Base-by-base conservation (phyloP, 768 basidiomycete genomes). In the Suillus lakei region DNA sequence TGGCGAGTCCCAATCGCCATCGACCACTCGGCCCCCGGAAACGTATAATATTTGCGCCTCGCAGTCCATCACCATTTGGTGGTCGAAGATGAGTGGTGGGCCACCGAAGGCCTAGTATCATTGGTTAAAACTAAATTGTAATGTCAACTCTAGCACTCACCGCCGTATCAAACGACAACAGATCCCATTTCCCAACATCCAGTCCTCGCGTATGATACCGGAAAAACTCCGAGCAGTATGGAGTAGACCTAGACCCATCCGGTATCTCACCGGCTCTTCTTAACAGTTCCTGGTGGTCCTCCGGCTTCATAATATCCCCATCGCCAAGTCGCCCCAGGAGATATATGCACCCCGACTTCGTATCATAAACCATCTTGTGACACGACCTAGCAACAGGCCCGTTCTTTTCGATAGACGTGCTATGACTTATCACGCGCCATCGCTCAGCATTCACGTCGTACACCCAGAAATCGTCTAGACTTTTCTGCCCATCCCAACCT, bases 301-400 rank as follows among this genome's bases (percentile, higher is more conserved):
- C 71, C 41, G 74, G 67, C 55, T 75, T 73, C 34, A 71, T 68
- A 39, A 79, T 77, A 67, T 90, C 89, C 32, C 77, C 78, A 65
- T 91, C 90, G 16, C 82, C 83, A 60, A 92, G 75, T 69, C 89
- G 79, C 16, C 92, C 92, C n/a, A 93, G 76, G 1, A 93, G 71
- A 73, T 91, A 94, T 23, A 94, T 88, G 64, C 80, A 82, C 2
- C 89, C 90, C 0, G 87, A 88, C 74, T 83, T 85, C n/a, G 81
- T 78, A 69, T 93, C 91, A 70, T 91, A 93, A 21, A 86, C 87
- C 89, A 93, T 92, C 78, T 91, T 92, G 71, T 93, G 93, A 71
- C 92, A 93, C 10, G 88, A 88, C 34, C 92, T 81, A 4, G 90
- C 82, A 2, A 86, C 84, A 10, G 92, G 92, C 1, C 91, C 92